Evolutionary conservation across 345 rosid genomes (phyloP).

Genomic region (Turnera subulata): DNA sequence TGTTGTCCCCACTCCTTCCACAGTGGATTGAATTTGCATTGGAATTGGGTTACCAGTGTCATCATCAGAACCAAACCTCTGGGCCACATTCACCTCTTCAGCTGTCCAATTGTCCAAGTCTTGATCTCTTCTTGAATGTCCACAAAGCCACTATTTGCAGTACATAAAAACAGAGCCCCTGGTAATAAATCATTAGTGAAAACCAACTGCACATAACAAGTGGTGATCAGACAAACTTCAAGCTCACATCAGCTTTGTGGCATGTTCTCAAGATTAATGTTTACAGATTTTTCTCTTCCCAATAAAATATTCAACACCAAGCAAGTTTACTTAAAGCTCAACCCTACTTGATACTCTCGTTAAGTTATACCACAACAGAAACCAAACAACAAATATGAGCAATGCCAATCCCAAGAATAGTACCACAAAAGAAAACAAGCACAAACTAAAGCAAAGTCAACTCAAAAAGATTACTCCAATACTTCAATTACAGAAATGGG

Average conservation of each 20-base stretch:
- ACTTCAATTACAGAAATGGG: no score
- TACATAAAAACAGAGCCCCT: constrained; percentile 57
- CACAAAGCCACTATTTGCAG: constrained; percentile 78
- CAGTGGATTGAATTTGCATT: constrained; percentile 66
- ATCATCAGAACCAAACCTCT: constrained; percentile 61
- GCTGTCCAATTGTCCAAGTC: constrained; percentile 33
- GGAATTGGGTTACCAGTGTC: constrained; percentile 47
- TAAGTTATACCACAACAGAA: not conserved
- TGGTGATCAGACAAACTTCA: constrained; percentile 24
- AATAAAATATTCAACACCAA: not conserved
- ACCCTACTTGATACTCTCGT: constrained; percentile 8
- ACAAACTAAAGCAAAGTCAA: no score
- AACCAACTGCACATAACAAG: constrained; percentile 45
- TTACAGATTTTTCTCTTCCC: not conserved
- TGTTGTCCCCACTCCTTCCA: constrained; percentile 72
- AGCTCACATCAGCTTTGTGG: constrained; percentile 6
- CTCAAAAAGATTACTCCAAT: no score
- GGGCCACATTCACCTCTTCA: constrained; percentile 37
- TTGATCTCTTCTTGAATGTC: constrained; percentile 44
- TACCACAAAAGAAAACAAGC: no score
- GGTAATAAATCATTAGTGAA: constrained; percentile 68
- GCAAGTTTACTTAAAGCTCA: constrained; percentile 5
- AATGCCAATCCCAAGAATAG: not conserved
- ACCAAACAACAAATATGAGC: not conserved
- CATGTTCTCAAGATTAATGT: not conserved